Conservation (phyloP, 805 yeast genomes). For the Zygosaccharomyces bailii region DNA sequence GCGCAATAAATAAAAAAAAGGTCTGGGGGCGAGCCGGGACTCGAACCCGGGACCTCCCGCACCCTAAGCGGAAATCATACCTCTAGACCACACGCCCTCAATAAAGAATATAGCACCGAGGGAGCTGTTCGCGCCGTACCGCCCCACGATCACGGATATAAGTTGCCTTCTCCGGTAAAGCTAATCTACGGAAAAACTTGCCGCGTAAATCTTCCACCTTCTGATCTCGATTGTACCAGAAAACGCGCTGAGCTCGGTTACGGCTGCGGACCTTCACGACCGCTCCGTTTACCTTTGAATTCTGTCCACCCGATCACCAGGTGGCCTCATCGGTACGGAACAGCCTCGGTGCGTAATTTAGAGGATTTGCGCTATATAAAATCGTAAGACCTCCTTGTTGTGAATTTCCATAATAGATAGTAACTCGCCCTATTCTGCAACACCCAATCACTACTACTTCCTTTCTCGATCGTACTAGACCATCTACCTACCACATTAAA, state of each 20-base stretch:
- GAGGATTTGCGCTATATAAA: neutral
- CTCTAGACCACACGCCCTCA: slow-evolving; percentile 14
- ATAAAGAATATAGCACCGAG: too few species aligned
- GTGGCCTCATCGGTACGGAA: too few species aligned
- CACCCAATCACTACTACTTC: neutral
- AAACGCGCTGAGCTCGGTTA: neutral
- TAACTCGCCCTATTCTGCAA: neutral
- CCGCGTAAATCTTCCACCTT: neutral
- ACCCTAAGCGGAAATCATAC: slow-evolving; percentile 26
- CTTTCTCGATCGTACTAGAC: neutral
- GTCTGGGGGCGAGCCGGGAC: slow-evolving; percentile 22
- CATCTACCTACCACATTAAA: neutral
- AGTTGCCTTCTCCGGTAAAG: too few species aligned
- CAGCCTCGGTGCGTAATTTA: neutral
- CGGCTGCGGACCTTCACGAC: neutral
- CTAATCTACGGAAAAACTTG: neutral
- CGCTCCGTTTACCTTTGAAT: too few species aligned
- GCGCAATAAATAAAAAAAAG: slow-evolving; percentile 1
- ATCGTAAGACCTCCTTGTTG: neutral
- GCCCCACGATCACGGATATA: too few species aligned
- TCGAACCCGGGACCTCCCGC: slow-evolving; percentile 29
- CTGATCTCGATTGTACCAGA: neutral
- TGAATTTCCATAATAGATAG: neutral
- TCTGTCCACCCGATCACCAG: neutral
- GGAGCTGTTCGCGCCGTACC: too few species aligned